Percentiles rank a stretch among this genome's conserved stretches.
Evolutionary conservation across 208 protist genomes (phyloP).

Genomic region (Crithidia fasciculata): DNA sequence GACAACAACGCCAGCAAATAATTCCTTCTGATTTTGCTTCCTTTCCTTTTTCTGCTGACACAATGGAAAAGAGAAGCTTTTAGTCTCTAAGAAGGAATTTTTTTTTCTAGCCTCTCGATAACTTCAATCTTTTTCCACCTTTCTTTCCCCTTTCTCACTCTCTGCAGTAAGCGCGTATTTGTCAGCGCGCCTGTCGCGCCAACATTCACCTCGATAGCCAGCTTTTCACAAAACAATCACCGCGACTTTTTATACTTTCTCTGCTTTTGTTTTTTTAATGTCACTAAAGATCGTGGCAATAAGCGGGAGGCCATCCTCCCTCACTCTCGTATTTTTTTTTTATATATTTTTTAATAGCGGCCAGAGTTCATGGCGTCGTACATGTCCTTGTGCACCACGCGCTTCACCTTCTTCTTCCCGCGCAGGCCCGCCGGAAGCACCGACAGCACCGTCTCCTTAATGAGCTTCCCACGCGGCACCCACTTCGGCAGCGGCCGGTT

Average conservation of each 20-base stretch:
- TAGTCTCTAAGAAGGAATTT: too few relatives aligned
- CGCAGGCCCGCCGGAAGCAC: conserved; percentile 58
- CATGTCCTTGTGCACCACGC: conserved; percentile 73
- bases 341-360: conserved; percentile 40
- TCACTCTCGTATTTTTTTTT: too few relatives aligned
- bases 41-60: background rate
- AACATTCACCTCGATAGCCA: too few relatives aligned
- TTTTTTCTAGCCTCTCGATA: background rate
- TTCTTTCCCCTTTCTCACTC: too few relatives aligned
- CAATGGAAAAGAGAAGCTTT: background rate
- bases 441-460: conserved; percentile 79
- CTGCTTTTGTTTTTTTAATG: too few relatives aligned
- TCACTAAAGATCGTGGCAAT: too few relatives aligned
- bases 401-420: conserved; percentile 56
- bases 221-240: too few relatives aligned
- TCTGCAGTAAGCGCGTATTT: too few relatives aligned
- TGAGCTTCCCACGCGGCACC: conserved; percentile 81
- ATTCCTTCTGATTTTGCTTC: background rate
- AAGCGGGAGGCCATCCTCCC: too few relatives aligned
- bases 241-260: too few relatives aligned
- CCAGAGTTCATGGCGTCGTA: conserved; percentile 88
- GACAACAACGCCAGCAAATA: background rate
- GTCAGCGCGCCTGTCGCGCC: too few relatives aligned
- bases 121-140: background rate
- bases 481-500: conserved; percentile 80